phyloP scores from a whole-genome alignment of 192 early-diverging fungal genomes.

The Endogone sp. region DNA sequence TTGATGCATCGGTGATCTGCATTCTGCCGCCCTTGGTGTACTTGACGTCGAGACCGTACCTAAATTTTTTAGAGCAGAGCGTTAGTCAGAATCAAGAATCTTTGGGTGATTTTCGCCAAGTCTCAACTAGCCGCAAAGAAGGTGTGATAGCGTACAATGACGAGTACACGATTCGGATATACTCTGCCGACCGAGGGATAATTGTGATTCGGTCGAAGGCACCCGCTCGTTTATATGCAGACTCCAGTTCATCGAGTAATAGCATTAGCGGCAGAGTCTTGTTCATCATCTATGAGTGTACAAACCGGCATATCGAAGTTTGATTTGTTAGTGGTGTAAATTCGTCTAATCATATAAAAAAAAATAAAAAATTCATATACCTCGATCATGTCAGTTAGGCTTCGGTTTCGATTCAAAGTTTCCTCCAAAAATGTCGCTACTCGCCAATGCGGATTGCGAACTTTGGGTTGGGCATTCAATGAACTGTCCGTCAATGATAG shows the following conservation, averaged over 20 bases:
- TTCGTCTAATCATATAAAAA: background rate
- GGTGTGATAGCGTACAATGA: constrained; percentile 19
- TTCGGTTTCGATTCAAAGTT: constrained; percentile 24
- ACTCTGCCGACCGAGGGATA: constrained; percentile 26
- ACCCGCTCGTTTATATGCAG: constrained; percentile 9
- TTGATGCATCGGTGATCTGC: too few species aligned
- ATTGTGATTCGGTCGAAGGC: constrained; percentile 22
- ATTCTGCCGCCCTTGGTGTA: too few species aligned
- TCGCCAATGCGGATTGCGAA: constrained; percentile 27
- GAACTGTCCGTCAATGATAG: constrained; percentile 2
- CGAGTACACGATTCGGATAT: constrained; percentile 28
- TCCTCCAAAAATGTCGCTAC: constrained; percentile 21
- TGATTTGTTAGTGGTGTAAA: background rate
- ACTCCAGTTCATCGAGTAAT: constrained; percentile 24
- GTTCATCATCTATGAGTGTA: constrained; percentile 17
- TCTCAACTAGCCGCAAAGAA: background rate
- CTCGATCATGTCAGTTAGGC: constrained; percentile 30
- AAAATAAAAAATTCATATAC: constrained; percentile 5
- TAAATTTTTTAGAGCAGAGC: too few species aligned
- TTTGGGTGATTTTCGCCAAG: too few species aligned
- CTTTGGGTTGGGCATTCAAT: constrained; percentile 1
- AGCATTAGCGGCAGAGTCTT: constrained; percentile 32
- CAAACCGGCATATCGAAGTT: too few species aligned
- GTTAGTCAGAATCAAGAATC: too few species aligned
- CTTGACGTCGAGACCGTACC: too few species aligned